Conservation (phyloP, 495 filamentous ascomycete genomes). For the Aspergillus sparsus region DNA sequence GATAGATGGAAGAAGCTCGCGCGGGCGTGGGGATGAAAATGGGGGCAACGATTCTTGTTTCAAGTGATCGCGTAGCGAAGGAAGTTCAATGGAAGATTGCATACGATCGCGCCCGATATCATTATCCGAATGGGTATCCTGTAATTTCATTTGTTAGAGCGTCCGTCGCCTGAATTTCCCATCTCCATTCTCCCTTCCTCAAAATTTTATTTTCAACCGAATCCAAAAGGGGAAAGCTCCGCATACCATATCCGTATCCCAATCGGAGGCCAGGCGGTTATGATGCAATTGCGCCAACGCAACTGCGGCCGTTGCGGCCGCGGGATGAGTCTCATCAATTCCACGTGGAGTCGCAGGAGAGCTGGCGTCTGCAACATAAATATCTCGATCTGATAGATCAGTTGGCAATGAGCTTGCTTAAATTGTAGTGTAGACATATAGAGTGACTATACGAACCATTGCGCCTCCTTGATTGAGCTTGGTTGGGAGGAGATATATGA, state of each 20-base stretch:
- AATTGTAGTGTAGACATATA: not conserved
- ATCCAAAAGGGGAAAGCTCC: not conserved
- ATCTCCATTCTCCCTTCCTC: not conserved
- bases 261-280: constrained; percentile 76
- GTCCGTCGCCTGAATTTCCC: not conserved
- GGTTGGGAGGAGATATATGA: constrained; percentile 58
- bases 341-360: constrained; percentile 70
- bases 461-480: constrained; percentile 38
- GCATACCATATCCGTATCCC: constrained; percentile 80
- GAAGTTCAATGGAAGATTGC: constrained; percentile 69
- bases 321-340: constrained; percentile 70
- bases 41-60: constrained; percentile 69
- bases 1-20: constrained; percentile 79
- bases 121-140: constrained; percentile 75
- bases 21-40: constrained; percentile 59
- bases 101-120: constrained; percentile 60
- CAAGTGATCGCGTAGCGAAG: constrained; percentile 69
- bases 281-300: constrained; percentile 86
- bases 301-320: constrained; percentile 76
- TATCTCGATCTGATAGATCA: constrained; percentile 50
- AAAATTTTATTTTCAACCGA: not conserved
- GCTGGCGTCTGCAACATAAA: constrained; percentile 66
- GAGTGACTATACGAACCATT: constrained; percentile 33
- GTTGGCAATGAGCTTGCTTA: constrained; percentile 34
- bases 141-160: constrained; percentile 1